Conservation (phyloP, 495 filamentous ascomycete species). For the Xylaria castorea region DNA sequence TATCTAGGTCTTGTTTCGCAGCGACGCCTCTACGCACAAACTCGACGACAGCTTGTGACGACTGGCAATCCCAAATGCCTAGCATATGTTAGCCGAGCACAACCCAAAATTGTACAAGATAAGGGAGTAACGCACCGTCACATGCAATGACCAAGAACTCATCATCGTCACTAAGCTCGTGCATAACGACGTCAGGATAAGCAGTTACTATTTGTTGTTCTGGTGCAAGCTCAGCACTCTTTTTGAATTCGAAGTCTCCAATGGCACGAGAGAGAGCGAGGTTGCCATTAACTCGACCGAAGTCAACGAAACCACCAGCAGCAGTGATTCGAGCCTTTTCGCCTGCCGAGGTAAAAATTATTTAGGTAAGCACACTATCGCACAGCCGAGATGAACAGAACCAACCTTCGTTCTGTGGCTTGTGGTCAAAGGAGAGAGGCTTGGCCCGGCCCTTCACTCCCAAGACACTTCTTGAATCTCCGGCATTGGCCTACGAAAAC, state of each 20-base stretch:
- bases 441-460: slow-evolving; percentile 97
- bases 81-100: slow-evolving; percentile 39
- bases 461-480: slow-evolving; percentile 91
- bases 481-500: slow-evolving; percentile 80
- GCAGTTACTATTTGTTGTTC: slow-evolving; percentile 98
- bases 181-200: slow-evolving; percentile 88
- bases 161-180: slow-evolving; percentile 90
- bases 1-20: slow-evolving; percentile 88
- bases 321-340: slow-evolving; percentile 96
- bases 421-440: slow-evolving; percentile 96
- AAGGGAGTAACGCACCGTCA: slow-evolving; percentile 68
- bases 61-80: slow-evolving; percentile 99
- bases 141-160: slow-evolving; percentile 97
- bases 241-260: slow-evolving; percentile 99
- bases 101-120: slow-evolving; percentile 3
- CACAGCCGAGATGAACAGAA: slow-evolving; percentile 16
- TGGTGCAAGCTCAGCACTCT: slow-evolving; percentile 92
- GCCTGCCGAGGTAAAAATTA: slow-evolving; percentile 58
- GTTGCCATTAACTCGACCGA: slow-evolving; percentile 97
- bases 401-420: slow-evolving; percentile 95
- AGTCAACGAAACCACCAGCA: slow-evolving; percentile 97
- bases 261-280: slow-evolving; percentile 97
- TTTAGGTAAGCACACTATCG: slow-evolving; percentile 4
- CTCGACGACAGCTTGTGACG: slow-evolving; percentile 94
- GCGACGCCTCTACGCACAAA: slow-evolving; percentile 96